A percentile compares a stretch with the other conserved stretches of the same genome.
Conservation (phyloP, 768 basidiomycete species). For the Phanerochaete carnosa region DNA sequence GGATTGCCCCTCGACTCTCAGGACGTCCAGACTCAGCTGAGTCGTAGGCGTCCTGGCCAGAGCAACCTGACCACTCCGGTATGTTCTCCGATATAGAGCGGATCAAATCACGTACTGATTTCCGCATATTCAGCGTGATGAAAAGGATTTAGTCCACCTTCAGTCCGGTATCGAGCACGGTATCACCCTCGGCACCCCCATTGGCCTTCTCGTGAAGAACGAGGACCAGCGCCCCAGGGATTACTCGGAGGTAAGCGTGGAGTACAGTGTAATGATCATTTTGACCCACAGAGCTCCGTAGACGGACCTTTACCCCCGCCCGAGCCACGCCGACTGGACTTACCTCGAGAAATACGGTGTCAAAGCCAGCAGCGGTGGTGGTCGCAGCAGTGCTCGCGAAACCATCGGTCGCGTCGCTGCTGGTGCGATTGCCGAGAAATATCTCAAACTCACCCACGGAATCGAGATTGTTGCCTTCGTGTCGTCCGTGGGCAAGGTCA, state of each 20-base stretch:
- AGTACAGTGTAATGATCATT: background rate
- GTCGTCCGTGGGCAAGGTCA: slow-evolving; percentile 91
- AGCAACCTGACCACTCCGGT: slow-evolving; percentile 96
- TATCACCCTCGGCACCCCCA: slow-evolving; percentile 95
- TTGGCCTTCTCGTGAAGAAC: slow-evolving; percentile 94
- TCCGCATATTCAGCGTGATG: slow-evolving; percentile 39
- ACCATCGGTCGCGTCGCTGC: slow-evolving; percentile 98
- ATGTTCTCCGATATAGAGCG: slow-evolving; percentile 27
- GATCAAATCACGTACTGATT: background rate
- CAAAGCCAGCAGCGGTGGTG: slow-evolving; percentile 97
- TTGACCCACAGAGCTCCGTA: background rate
- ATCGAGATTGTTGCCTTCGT: slow-evolving; percentile 98
- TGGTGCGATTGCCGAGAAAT: slow-evolving; percentile 96
- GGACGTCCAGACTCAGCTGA: slow-evolving; percentile 91
- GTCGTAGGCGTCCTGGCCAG: slow-evolving; percentile 90
- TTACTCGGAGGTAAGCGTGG: slow-evolving; percentile 65
- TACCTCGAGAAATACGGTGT: slow-evolving; percentile 97
- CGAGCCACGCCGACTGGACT: slow-evolving; percentile 96
- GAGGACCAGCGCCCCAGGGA: slow-evolving; percentile 98
- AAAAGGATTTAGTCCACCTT: slow-evolving; percentile 90
- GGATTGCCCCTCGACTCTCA: slow-evolving; percentile 75
- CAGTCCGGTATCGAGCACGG: slow-evolving; percentile 95
- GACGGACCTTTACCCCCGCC: slow-evolving; percentile 95
- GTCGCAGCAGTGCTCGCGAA: slow-evolving; percentile 91
- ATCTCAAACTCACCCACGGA: slow-evolving; percentile 81